phyloP scores from a whole-genome alignment of 139 green algal species.

The Trebouxia sp. region DNA sequence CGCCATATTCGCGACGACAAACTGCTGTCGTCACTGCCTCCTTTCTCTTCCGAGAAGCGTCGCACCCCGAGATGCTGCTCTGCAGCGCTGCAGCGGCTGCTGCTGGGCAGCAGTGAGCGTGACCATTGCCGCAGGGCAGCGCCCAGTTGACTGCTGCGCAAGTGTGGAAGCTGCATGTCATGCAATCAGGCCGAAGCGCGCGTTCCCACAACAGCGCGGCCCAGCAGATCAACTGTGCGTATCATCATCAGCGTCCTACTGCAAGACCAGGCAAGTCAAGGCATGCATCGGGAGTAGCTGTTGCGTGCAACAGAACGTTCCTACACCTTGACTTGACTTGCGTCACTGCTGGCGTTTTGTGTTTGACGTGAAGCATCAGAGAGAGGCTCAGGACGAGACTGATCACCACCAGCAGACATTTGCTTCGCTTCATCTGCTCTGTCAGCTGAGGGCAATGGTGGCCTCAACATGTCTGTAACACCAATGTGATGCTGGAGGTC shows the following conservation, averaged over 20 bases:
- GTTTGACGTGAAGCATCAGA: not conserved
- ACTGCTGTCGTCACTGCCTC: conserved; percentile 2
- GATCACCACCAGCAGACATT: not conserved
- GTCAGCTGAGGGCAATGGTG: not conserved
- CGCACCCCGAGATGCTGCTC: not conserved
- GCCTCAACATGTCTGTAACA: not conserved
- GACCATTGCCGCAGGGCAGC: not conserved
- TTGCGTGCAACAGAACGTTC: not conserved
- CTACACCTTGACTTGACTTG: not conserved
- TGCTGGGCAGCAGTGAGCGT: too few species aligned
- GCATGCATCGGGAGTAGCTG: too few species aligned
- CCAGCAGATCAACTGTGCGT: too few species aligned
- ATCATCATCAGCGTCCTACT: too few species aligned
- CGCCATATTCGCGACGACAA: conserved; percentile 11
- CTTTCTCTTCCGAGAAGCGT: not conserved
- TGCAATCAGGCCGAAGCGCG: not conserved
- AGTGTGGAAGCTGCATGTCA: not conserved
- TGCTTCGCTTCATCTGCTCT: not conserved
- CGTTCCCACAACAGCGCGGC: too few species aligned
- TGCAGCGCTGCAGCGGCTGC: not conserved
- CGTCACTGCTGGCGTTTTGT: too few species aligned
- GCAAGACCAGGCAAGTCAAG: too few species aligned
- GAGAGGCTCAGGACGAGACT: too few species aligned
- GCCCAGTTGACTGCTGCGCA: not conserved
- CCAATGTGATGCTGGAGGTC: not conserved